Percentiles rank a stretch among this genome's conserved stretches.
phyloP scores from a whole-genome alignment of 176 grass and related monocot species.

The Rhipidocladum racemiflorum region DNA sequence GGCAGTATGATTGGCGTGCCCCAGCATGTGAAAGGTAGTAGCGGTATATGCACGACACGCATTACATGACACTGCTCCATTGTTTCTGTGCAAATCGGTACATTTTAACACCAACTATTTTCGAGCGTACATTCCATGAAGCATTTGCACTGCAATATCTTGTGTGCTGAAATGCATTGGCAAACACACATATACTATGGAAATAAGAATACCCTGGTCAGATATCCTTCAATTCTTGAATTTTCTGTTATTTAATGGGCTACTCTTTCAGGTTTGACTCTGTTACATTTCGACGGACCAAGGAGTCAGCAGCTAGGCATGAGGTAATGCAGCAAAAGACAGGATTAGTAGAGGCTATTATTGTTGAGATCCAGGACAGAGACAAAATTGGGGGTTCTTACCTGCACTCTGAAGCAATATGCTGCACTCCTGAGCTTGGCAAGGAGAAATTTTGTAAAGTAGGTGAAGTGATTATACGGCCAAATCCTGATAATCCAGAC shows the following conservation, averaged over 20 bases:
- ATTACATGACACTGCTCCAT: not conserved
- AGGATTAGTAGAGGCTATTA: constrained; percentile 91
- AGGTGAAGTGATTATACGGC: constrained; percentile 91
- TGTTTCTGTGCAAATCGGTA: not conserved
- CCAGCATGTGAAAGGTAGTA: not conserved
- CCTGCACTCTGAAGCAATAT: constrained; percentile 86
- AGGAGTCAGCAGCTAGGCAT: constrained; percentile 58
- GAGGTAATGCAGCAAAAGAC: constrained; percentile 93
- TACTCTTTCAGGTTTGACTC: constrained; percentile 79
- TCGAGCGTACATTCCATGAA: constrained; percentile 12
- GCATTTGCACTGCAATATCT: not conserved
- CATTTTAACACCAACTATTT: constrained; percentile 1
- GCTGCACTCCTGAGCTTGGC: constrained; percentile 76
- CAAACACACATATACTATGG: not conserved
- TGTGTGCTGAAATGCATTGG: not conserved
- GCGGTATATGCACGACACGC: not conserved
- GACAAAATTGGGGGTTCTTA: constrained; percentile 92
- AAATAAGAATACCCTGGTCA: not conserved
- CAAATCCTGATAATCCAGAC: constrained; percentile 72
- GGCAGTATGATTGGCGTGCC: not conserved
- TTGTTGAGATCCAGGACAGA: constrained; percentile 94
- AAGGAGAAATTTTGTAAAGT: constrained; percentile 66
- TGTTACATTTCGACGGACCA: constrained; percentile 68
- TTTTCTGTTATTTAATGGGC: constrained; percentile 18
- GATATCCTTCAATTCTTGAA: not conserved